Percentiles rank a stretch among this genome's conserved stretches.
phyloP scores from a whole-genome alignment of 2,329 filamentous ascomycete genomes.

The Venturia aucupariae region DNA sequence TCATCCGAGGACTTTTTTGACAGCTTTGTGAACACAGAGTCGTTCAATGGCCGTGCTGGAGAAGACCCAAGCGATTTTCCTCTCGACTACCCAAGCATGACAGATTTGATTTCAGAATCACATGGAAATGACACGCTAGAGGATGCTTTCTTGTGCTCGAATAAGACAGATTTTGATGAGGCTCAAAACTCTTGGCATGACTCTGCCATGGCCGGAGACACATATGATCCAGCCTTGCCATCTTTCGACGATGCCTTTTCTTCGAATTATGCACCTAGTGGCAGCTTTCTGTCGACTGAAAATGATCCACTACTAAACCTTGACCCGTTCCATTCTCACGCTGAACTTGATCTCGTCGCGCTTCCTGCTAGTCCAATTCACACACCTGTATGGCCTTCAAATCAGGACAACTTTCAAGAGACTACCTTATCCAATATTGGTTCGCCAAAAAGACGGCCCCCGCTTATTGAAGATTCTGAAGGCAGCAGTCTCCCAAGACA shows the following conservation, averaged over 20 bases:
- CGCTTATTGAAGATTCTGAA: not conserved
- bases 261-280: constrained; percentile 5
- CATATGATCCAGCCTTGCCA: constrained; percentile 34
- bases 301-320: not conserved
- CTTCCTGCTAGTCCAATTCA: not conserved
- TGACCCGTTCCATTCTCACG: not conserved
- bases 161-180: constrained; percentile 33
- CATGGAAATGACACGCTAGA: constrained; percentile 37
- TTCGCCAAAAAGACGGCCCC: no score
- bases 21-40: constrained; percentile 51
- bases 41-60: constrained; percentile 38
- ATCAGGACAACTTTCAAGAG: not conserved
- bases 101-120: constrained; percentile 40
- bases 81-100: constrained; percentile 42
- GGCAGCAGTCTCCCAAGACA: not conserved
- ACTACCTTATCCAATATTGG: not conserved
- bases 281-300: not conserved
- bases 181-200: constrained; percentile 43
- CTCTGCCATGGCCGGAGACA: not conserved
- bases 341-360: constrained; percentile 2
- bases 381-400: not conserved
- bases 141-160: constrained; percentile 33
- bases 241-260: constrained; percentile 8
- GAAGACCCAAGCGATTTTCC: constrained; percentile 36
- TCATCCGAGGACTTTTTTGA: constrained; percentile 53